Percentiles rank a stretch among this genome's conserved stretches.
Conservation (phyloP, 805 yeast species). For the Yueomyces sinensis region DNA sequence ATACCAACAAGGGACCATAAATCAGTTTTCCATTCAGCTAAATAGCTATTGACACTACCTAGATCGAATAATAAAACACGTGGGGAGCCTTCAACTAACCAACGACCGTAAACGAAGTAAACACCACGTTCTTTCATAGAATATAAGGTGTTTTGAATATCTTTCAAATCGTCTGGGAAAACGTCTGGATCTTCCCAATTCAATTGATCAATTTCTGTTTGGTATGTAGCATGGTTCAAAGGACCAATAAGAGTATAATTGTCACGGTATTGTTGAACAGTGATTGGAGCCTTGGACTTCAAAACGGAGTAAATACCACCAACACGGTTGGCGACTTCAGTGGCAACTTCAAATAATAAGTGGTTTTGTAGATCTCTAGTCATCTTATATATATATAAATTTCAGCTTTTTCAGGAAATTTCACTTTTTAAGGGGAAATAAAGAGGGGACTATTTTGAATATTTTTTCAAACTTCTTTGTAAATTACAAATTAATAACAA, state of each 20-base stretch:
- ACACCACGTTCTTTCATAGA: slow-evolving; percentile 78
- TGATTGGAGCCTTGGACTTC: slow-evolving; percentile 92
- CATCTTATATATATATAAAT: too few species aligned
- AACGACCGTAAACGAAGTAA: slow-evolving; percentile 75
- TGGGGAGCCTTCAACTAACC: slow-evolving; percentile 98
- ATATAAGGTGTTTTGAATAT: slow-evolving; percentile 37
- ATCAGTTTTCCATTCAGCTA: slow-evolving; percentile 91
- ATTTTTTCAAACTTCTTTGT: too few species aligned
- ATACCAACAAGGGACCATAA: slow-evolving; percentile 85
- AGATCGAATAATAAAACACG: slow-evolving; percentile 81
- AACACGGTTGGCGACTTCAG: slow-evolving; percentile 94
- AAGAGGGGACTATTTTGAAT: too few species aligned
- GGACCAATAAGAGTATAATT: slow-evolving; percentile 85
- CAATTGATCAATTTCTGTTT: slow-evolving; percentile 70
- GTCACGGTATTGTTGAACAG: slow-evolving; percentile 83
- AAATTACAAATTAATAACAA: too few species aligned
- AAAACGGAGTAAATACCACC: slow-evolving; percentile 97
- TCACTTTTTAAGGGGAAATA: too few species aligned
- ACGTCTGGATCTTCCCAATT: slow-evolving; percentile 36
- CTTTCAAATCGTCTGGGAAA: slow-evolving; percentile 16
- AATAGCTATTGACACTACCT: slow-evolving; percentile 50
- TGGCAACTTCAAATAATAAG: slow-evolving; percentile 83
- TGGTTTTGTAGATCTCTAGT: slow-evolving; percentile 80
- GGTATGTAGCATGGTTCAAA: slow-evolving; percentile 56
- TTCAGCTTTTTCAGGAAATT: too few species aligned